These are phyloP conservation scores for Phlyctochytrium planicorne DNA, from an alignment of 192 early-diverging fungal species.

Conservation along the genomic window DNA sequence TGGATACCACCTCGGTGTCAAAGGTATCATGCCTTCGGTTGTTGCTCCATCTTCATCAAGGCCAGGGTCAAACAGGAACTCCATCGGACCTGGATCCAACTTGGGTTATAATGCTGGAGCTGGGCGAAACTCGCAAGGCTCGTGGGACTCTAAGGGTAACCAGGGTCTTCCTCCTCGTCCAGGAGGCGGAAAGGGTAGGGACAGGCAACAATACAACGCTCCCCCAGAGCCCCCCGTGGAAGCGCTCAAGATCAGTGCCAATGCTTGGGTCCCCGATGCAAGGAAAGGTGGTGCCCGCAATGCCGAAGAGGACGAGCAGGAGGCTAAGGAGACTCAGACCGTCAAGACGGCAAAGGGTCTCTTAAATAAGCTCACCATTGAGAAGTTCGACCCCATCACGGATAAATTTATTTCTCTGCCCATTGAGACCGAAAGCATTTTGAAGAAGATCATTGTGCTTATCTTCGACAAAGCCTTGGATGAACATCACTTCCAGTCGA, in stretches of 20 bases:
- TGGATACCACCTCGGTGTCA: background rate
- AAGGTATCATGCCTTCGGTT: background rate
- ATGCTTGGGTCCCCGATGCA: conserved; percentile 74
- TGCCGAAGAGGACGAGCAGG: conserved; percentile 39
- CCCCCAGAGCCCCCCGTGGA: conserved; percentile 45
- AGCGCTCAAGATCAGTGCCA: conserved; percentile 77
- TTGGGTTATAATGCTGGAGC: background rate
- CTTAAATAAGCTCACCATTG: conserved; percentile 95
- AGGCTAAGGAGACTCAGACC: conserved; percentile 22
- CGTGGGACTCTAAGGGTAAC: conserved; percentile 11
- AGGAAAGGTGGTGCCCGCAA: conserved; percentile 12
- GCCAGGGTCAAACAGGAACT: conserved; percentile 37
- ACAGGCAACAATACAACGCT: background rate
- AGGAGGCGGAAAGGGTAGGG: background rate
- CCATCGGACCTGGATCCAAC: conserved; percentile 15
- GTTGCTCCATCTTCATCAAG: conserved; percentile 21
- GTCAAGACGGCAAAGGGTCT: conserved; percentile 76
- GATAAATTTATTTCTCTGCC: conserved; percentile 79
- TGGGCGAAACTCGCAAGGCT: conserved; percentile 17
- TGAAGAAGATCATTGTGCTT: conserved; percentile 79
- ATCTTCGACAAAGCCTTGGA: conserved; percentile 96
- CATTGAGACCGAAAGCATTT: conserved; percentile 65
- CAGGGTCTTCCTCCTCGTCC: conserved; percentile 1
- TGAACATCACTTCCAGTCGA: conserved; percentile 84
- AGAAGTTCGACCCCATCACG: conserved; percentile 88